These are phyloP conservation scores for Adansonia digitata DNA, from an alignment of 345 rosid species.

Conservation along the genomic window DNA sequence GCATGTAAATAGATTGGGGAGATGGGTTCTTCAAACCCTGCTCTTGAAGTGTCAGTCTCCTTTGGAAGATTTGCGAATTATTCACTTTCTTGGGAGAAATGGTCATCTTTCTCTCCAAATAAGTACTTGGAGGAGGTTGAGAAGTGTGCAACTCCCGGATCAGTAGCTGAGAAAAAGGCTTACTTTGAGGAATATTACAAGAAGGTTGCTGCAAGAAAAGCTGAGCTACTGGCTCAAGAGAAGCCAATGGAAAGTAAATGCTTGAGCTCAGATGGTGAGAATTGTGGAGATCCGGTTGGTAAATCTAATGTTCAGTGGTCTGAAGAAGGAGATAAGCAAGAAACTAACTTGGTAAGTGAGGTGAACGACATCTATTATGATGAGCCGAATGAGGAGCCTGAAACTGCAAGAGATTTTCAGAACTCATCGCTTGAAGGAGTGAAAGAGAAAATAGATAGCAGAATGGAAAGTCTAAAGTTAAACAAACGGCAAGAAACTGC, in stretches of 20 bases:
- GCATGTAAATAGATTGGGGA: constrained; percentile 48
- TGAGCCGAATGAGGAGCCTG: constrained; percentile 34
- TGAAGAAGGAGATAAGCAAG: constrained; percentile 35
- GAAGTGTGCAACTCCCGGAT: constrained; percentile 89
- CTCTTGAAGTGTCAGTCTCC: constrained; percentile 71
- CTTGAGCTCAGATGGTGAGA: constrained; percentile 20
- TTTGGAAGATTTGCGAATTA: constrained; percentile 86
- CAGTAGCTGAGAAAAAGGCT: constrained; percentile 88
- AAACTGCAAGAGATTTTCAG: constrained; percentile 29
- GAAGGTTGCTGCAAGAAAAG: constrained; percentile 78
- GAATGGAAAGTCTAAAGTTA: constrained; percentile 12
- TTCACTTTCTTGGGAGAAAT: constrained; percentile 91
- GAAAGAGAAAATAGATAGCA: constrained; percentile 28
- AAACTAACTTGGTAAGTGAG: constrained; percentile 26
- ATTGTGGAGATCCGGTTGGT: constrained; percentile 31
- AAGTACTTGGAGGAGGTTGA: constrained; percentile 95
- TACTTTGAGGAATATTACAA: constrained; percentile 95
- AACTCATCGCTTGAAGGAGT: constrained; percentile 27
- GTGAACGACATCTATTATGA: constrained; percentile 14
- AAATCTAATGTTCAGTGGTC: constrained; percentile 21
- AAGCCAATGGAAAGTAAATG: constrained; percentile 38
- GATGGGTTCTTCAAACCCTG: constrained; percentile 46
- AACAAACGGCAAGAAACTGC: constrained; percentile 32
- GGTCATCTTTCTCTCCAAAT: constrained; percentile 83
- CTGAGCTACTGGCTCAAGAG: constrained; percentile 64